Conservation (phyloP, 1,284 basidiomycete genomes). For the Tilletia setariae region DNA sequence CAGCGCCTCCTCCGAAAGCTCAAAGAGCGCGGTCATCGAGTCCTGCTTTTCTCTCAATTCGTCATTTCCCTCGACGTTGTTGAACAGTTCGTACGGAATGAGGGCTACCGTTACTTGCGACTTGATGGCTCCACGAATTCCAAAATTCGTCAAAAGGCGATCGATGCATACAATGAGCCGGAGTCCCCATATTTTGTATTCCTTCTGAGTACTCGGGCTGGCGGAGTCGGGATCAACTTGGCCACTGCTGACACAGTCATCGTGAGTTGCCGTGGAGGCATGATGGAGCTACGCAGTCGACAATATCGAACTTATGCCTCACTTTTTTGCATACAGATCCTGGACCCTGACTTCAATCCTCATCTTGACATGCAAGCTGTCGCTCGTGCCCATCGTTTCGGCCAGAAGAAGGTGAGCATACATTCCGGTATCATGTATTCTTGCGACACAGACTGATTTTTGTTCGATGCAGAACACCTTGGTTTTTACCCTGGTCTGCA, state of each 20-base stretch:
- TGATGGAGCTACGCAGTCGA: neutral
- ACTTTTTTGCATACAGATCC: conserved; percentile 58
- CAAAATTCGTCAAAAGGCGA: conserved; percentile 39
- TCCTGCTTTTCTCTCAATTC: conserved; percentile 51
- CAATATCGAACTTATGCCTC: too few relatives aligned
- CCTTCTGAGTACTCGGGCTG: neutral
- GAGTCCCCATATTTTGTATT: conserved; percentile 26
- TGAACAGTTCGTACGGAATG: conserved; percentile 49
- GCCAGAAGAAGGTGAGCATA: conserved; percentile 48
- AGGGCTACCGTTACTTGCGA: conserved; percentile 51
- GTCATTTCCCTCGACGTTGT: conserved; percentile 53
- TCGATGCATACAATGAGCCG: conserved; percentile 24
- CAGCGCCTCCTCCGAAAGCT: conserved; percentile 51
- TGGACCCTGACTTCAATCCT: conserved; percentile 91
- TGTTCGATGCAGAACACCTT: conserved; percentile 39
- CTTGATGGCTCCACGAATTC: conserved; percentile 36
- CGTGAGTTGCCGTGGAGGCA: conserved; percentile 1
- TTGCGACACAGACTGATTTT: neutral
- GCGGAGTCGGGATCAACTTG: conserved; percentile 16
- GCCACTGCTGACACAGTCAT: conserved; percentile 72
- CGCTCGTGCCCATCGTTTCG: conserved; percentile 72
- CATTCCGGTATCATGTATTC: neutral
- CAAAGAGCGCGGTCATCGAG: conserved; percentile 49
- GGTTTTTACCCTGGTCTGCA: conserved; percentile 55
- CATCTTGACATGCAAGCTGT: conserved; percentile 81